Evolutionary conservation across 352 stramenopile species (phyloP).

Genomic region (Globisporangium cederbergense): DNA sequence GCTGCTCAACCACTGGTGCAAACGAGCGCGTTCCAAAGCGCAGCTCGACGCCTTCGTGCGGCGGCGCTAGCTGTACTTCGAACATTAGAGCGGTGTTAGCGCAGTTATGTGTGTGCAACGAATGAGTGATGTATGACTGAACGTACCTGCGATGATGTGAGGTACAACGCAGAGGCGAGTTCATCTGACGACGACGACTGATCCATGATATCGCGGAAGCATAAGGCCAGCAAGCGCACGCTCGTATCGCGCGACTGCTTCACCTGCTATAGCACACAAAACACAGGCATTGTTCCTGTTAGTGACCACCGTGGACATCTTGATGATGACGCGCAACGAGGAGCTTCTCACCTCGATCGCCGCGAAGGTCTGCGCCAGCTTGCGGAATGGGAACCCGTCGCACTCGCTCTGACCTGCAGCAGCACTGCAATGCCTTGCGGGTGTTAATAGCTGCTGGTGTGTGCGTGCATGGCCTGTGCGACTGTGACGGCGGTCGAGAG

Average conservation of each 20-base stretch:
- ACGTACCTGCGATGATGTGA: slow-evolving; percentile 53
- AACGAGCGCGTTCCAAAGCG: slow-evolving; percentile 70
- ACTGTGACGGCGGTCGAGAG: background rate
- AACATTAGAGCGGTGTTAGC: background rate
- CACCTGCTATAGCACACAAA: slow-evolving; percentile 25
- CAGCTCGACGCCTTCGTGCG: slow-evolving; percentile 70
- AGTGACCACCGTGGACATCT: background rate
- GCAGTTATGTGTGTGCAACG: background rate
- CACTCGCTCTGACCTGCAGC: background rate
- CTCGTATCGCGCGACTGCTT: slow-evolving; percentile 56
- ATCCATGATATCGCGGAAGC: slow-evolving; percentile 37
- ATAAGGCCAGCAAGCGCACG: slow-evolving; percentile 39
- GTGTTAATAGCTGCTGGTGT: background rate
- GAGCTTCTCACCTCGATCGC: slow-evolving; percentile 39
- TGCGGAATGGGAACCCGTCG: slow-evolving; percentile 24
- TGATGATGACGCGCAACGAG: background rate
- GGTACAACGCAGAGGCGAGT: slow-evolving; percentile 57
- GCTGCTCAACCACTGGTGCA: slow-evolving; percentile 44
- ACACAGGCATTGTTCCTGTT: background rate
- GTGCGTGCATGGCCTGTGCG: background rate
- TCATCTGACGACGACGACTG: slow-evolving; percentile 23
- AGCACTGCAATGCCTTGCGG: background rate
- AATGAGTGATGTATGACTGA: background rate
- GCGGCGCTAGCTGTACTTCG: slow-evolving; percentile 46
- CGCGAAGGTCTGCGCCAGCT: slow-evolving; percentile 45